A percentile compares a stretch with the other conserved stretches of the same genome.
phyloP scores from a whole-genome alignment of 192 early-diverging fungal genomes.

The Backusella westeae region DNA sequence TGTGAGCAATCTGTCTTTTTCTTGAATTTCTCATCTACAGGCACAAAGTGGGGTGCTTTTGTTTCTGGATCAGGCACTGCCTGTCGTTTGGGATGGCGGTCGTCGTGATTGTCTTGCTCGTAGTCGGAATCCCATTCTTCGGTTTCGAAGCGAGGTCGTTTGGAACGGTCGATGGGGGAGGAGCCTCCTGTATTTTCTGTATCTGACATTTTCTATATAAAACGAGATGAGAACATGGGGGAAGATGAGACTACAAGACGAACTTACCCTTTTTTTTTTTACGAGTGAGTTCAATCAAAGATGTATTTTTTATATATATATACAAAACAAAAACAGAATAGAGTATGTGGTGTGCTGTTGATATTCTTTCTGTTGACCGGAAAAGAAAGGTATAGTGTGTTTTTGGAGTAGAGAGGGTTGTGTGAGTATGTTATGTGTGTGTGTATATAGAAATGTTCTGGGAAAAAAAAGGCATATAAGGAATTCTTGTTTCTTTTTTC shows the following conservation, averaged over 20 bases:
- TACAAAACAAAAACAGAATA: neutral
- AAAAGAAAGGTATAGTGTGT: neutral
- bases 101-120: conserved; percentile 12
- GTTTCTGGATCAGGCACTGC: conserved; percentile 38
- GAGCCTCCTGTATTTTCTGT: conserved; percentile 6
- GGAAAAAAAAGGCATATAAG: neutral
- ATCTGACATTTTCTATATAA: conserved; percentile 19
- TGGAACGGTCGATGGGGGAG: conserved; percentile 35
- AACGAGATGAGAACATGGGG: neutral
- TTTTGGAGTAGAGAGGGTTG: neutral
- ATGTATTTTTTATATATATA: neutral
- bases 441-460: neutral
- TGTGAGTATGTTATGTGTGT: no score
- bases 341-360: no score
- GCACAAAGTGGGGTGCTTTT: conserved; percentile 30
- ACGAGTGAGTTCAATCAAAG: neutral
- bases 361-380: neutral
- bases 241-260: neutral
- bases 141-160: conserved; percentile 31
- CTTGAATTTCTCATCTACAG: neutral
- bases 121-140: conserved; percentile 29
- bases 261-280: neutral
- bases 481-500: neutral
- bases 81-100: conserved; percentile 32
- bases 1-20: neutral